A percentile compares a stretch with the other conserved stretches of the same genome.
These are phyloP conservation scores for Trichosporon inkin DNA, from an alignment of 1,284 basidiomycete genomes.

Conservation along the genomic window DNA sequence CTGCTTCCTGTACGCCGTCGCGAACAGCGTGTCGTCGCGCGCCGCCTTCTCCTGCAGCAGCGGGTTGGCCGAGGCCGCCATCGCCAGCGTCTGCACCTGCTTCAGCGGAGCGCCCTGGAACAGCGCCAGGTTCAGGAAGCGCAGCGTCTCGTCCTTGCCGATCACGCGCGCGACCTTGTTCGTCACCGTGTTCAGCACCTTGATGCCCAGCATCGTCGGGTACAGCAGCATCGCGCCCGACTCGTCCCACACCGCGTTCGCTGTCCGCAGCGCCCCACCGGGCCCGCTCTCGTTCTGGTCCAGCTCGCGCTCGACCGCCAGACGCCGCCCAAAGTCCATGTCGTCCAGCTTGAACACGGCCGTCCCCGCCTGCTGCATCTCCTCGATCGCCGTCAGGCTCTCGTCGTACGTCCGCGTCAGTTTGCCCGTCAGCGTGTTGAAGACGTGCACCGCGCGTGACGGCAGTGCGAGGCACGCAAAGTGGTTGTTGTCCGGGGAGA, in stretches of 20 bases:
- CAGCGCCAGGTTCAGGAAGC: slow-evolving; percentile 81
- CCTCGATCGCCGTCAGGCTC: slow-evolving; percentile 81
- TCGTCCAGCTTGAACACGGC: slow-evolving; percentile 88
- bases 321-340: slow-evolving; percentile 97
- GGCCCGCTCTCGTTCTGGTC: slow-evolving; percentile 54
- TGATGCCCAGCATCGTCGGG: slow-evolving; percentile 88
- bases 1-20: slow-evolving; percentile 85
- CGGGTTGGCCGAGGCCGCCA: slow-evolving; percentile 93
- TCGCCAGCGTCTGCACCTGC: slow-evolving; percentile 79
- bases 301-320: slow-evolving; percentile 87
- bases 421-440: slow-evolving; percentile 86
- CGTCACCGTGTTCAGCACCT: slow-evolving; percentile 91
- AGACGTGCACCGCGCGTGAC: slow-evolving; percentile 88
- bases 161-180: slow-evolving; percentile 86
- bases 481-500: slow-evolving; percentile 80
- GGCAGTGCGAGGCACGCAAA: slow-evolving; percentile 90
- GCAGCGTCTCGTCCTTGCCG: slow-evolving; percentile 90
- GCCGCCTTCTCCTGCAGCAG: slow-evolving; percentile 75
- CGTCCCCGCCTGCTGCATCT: slow-evolving; percentile 95
- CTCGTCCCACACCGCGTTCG: slow-evolving; percentile 93
- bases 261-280: slow-evolving; percentile 57
- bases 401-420: slow-evolving; percentile 92
- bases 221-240: slow-evolving; percentile 91
- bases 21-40: slow-evolving; percentile 87
- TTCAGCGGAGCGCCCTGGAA: slow-evolving; percentile 93